Evolutionary conservation across 768 basidiomycete genomes (phyloP), one percentile per base, ranked within the genome.

Genomic region (Astraeus odoratus): DNA sequence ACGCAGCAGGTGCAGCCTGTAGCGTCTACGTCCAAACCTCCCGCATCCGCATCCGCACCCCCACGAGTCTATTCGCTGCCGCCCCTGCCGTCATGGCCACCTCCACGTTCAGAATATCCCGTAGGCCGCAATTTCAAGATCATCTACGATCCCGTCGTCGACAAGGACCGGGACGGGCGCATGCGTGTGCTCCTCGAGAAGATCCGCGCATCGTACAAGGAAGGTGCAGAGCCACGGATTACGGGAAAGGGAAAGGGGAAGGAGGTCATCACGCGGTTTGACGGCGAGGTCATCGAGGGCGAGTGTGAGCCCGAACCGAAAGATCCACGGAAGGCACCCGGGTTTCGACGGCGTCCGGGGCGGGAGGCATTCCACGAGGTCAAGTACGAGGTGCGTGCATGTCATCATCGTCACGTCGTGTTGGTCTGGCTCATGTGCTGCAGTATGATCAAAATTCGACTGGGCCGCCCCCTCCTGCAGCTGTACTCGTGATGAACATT

Each of bases 391-490:
- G 83, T 83, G 54, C 52, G 69, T 64, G 48, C 38, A 24, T 16
- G 30, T 23, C 19, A 43, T 26, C n/a, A 49, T 44, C 29, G 34
- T 55, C 41, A 25, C 30, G 24, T 18, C n/a, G 5, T 42, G 26
- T 23, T 43, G 42, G 44, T 27, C 33, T 35, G 20, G 46, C 43
- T 39, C 12, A 40, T 36, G 22, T 22, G 25, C 23, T 34, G 48
- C 61, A 95, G 90, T 80, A 84, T 69, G 91, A 94, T 60, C 66
- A 67, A 19, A 69, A 86, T 55, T 87, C 90, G 1, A 70, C 71
- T 1, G 80, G 81, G 0, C 75, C 85, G 0, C 80, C 85, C 10
- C 92, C 89, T 0, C 79, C 89, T 0, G 75, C 76, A 0, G 74
- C 80, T 1, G 78, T 98, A 5, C 74, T 94, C 9, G 66, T 95